These are phyloP conservation scores for Capsella rubella DNA, from an alignment of 441 rosid species.

Conservation along the genomic window DNA sequence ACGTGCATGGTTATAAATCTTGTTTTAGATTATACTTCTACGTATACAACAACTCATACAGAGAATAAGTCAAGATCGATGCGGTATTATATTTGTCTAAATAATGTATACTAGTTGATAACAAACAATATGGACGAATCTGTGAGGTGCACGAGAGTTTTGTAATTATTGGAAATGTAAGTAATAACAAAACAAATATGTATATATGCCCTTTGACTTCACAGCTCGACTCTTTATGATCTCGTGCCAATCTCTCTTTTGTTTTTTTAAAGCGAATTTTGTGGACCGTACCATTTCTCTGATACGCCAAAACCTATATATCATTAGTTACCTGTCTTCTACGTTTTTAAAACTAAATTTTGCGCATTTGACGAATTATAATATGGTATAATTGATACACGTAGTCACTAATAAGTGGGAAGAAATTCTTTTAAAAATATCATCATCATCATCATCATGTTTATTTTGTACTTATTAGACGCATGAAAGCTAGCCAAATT, in stretches of 20 bases:
- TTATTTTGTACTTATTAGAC: neutral
- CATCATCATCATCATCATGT: neutral
- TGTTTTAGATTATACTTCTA: conserved; percentile 11
- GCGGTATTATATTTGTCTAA: conserved; percentile 11
- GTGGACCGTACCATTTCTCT: conserved; percentile 43
- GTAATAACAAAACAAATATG: conserved; percentile 34
- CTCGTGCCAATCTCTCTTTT: conserved; percentile 34
- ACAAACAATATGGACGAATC: conserved; percentile 23
- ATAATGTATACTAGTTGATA: neutral
- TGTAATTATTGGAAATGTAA: conserved; percentile 42
- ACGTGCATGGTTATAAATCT: conserved; percentile 19
- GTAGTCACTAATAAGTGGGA: neutral
- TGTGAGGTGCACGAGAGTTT: conserved; percentile 44
- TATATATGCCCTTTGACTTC: conserved; percentile 42
- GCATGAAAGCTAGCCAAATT: neutral
- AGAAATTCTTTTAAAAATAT: neutral
- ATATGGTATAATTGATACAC: neutral
- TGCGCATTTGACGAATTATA: neutral
- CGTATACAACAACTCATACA: conserved; percentile 30
- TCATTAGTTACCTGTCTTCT: conserved; percentile 36
- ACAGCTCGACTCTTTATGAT: conserved; percentile 38
- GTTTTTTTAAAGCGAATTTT: conserved; percentile 9
- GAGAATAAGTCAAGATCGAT: conserved; percentile 22
- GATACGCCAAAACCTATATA: conserved; percentile 32
- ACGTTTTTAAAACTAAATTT: conserved; percentile 2